A percentile compares a stretch with the other conserved stretches of the same genome.
phyloP scores from a whole-genome alignment of 441 rosid species.

The Pelargonium citronellum region DNA sequence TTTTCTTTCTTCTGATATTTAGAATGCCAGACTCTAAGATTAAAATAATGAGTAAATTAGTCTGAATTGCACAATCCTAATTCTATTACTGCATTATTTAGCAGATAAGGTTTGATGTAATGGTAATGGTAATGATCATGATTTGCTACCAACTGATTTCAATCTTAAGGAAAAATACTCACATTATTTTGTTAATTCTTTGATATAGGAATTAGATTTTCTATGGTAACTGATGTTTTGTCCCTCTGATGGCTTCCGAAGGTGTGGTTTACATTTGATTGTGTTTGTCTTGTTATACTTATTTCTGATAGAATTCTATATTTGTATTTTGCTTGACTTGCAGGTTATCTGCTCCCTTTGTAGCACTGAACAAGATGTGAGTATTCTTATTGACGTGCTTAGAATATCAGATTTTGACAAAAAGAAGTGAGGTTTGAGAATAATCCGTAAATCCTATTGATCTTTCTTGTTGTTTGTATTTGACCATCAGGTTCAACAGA shows the following conservation, averaged over 20 bases:
- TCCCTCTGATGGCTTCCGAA: not conserved
- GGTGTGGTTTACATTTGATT: not conserved
- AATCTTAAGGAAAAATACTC: not conserved
- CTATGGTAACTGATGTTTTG: not conserved
- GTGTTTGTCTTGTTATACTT: not conserved
- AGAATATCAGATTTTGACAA: not conserved
- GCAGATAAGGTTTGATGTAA: not conserved
- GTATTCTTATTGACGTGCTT: slow-evolving; percentile 19
- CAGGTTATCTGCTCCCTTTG: slow-evolving; percentile 74
- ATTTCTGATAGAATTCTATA: slow-evolving; percentile 6
- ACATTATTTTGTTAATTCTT: not conserved
- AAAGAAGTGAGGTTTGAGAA: not conserved
- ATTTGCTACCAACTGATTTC: not conserved
- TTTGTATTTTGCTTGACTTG: slow-evolving; percentile 7
- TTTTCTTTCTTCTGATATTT: not conserved
- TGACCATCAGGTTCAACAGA: slow-evolving; percentile 58
- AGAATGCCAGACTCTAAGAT: not conserved
- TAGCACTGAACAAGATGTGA: slow-evolving; percentile 72
- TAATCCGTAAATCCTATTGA: not conserved
- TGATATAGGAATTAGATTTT: not conserved
- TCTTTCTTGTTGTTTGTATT: not conserved
- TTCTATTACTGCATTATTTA: not conserved
- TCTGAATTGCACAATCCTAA: not conserved
- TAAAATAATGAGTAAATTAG: too few relatives aligned
- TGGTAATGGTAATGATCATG: not conserved